Evolutionary conservation across 768 basidiomycete species (phyloP), one percentile per base, ranked within the genome.

Genomic region (Coprinopsis cinerea): DNA sequence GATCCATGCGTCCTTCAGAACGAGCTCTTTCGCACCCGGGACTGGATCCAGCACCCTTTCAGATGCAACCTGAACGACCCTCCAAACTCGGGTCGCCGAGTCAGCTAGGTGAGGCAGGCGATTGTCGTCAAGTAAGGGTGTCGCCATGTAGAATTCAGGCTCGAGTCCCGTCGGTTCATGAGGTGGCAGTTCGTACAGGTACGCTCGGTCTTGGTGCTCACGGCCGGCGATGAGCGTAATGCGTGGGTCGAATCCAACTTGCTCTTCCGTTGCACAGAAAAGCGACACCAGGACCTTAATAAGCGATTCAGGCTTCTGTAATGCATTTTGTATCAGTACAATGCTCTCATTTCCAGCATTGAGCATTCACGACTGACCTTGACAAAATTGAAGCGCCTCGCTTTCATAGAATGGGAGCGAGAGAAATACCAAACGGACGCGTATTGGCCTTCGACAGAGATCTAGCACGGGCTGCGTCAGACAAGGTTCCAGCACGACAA

Each of bases 381-480:
- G 7, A 32, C 9, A 32, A 54, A 46, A 28, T 39, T n/a, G 17
- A 54, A 54, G 4, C 42, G 11, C 4, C n/a, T 3, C 4, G 53
- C 44, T 20, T 47, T 50, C n/a, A 48, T 22, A 1, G 53, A 49
- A 44, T 54, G 48, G 14, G 48, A 27, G 36, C 53, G 44, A 3
- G 48, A 47, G 30, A 54, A 54, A 22, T 50, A 50, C 44, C 53
- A 50, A 0, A 54, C 15, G 4, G 44, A 40, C 36, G 46, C 42
- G 4, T 23, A 15, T 2, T 45, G 18, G 23, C 25, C 44, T 34
- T 54, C 53, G 20, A 49, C 34, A 10, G 53, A 37, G 10, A 54
- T 25, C 53, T 50, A 32, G n/a, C n/a, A 32, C 15, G 30, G 15
- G 15, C 7, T 7, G 15, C 30, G 15, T 32, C 30, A 32, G 30